Conservation (phyloP, 495 filamentous ascomycete genomes). For the Cladorrhinum samala region DNA sequence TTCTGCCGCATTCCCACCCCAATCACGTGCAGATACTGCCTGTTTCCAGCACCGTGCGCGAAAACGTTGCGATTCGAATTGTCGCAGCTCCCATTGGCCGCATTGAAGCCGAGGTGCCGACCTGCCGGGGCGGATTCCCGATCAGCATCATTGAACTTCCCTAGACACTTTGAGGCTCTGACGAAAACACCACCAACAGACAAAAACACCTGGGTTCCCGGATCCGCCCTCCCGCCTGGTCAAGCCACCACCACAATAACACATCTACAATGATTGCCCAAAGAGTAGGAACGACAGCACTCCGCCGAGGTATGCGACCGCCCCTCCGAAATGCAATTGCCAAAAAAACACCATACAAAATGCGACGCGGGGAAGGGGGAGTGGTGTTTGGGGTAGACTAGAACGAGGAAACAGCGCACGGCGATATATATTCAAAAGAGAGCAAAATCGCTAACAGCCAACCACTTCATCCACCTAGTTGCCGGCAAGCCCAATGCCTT, state of each 20-base stretch:
- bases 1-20: not conserved
- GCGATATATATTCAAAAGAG: too few species aligned
- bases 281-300: constrained; percentile 30
- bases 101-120: constrained; percentile 28
- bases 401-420: too few species aligned
- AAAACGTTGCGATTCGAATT: constrained; percentile 21
- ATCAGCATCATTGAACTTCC: constrained; percentile 4
- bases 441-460: constrained; percentile 3
- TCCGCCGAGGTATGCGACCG: constrained; percentile 30
- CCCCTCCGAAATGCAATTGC: not conserved
- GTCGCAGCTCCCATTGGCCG: constrained; percentile 22
- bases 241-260: not conserved
- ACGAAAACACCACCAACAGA: constrained; percentile 1
- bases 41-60: constrained; percentile 10
- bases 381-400: too few species aligned
- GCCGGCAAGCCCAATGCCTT: constrained; percentile 26
- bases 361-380: not conserved
- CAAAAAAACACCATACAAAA: not conserved
- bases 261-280: constrained; percentile 29
- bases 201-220: not conserved
- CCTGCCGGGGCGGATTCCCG: constrained; percentile 18
- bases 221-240: constrained; percentile 4
- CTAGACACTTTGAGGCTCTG: not conserved
- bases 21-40: constrained; percentile 10
- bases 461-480: constrained; percentile 12